Conservation (phyloP, 371 early-diverging fungal species). For the Syncephalastrum sp. region DNA sequence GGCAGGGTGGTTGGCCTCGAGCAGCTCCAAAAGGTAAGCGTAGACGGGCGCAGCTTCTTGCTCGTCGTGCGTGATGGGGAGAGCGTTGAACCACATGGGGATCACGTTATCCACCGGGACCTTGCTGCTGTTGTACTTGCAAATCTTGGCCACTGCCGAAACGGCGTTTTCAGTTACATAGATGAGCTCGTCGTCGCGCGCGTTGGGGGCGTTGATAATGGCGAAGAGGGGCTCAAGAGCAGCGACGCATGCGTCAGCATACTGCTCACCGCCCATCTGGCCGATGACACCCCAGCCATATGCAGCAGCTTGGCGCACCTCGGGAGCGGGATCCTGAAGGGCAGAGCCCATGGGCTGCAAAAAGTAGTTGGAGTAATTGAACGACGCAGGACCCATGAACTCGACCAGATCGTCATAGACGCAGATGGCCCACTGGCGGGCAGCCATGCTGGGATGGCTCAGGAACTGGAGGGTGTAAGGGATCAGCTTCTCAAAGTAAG, state of each 20-base stretch:
- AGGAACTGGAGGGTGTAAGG: constrained; percentile 67
- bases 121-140: constrained; percentile 59
- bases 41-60: constrained; percentile 82
- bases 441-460: constrained; percentile 60
- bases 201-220: constrained; percentile 62
- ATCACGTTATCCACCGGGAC: constrained; percentile 68
- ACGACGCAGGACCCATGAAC: constrained; percentile 80
- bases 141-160: constrained; percentile 87
- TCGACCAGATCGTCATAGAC: constrained; percentile 90
- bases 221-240: constrained; percentile 66
- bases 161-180: constrained; percentile 90
- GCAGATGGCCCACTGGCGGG: constrained; percentile 89
- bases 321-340: constrained; percentile 60
- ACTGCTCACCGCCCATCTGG: constrained; percentile 78
- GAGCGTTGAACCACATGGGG: constrained; percentile 71
- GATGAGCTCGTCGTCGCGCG: constrained; percentile 71
- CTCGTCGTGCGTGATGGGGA: constrained; percentile 86
- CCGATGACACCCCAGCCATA: constrained; percentile 92
- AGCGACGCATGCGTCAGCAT: constrained; percentile 64
- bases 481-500: constrained; percentile 76
- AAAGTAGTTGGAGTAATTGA: constrained; percentile 72
- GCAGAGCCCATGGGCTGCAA: constrained; percentile 63
- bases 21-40: constrained; percentile 73
- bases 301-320: constrained; percentile 90
- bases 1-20: constrained; percentile 63